phyloP scores from a whole-genome alignment of 106 monocot genomes.

The Dendrobium officinale region DNA sequence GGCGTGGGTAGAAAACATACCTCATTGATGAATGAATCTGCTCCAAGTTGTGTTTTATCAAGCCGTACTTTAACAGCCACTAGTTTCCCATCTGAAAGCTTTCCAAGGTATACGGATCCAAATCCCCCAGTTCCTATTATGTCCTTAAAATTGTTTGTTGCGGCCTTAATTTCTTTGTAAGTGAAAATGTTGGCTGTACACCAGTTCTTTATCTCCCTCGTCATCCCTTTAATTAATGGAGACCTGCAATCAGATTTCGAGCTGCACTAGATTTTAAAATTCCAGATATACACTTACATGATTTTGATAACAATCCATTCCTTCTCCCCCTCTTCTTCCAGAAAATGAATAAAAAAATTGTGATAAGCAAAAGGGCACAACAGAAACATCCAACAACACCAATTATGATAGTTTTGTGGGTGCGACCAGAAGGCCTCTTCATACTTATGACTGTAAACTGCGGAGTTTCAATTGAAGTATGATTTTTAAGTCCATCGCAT shows the following conservation, averaged over 20 bases:
- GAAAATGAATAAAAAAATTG: conserved; percentile 13
- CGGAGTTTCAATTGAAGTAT: conserved; percentile 35
- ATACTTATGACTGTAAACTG: conserved; percentile 23
- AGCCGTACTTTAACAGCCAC: conserved; percentile 40
- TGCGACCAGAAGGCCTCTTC: conserved; percentile 6
- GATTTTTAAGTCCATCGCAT: conserved; percentile 17
- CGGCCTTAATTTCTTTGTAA: conserved; percentile 37
- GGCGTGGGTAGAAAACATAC: conserved; percentile 8
- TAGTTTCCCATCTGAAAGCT: conserved; percentile 30
- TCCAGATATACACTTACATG: conserved; percentile 13
- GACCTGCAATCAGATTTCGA: neutral
- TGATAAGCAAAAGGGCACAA: conserved; percentile 17
- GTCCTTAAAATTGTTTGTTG: conserved; percentile 42
- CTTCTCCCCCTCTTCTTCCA: conserved; percentile 12
- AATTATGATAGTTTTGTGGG: conserved; percentile 19
- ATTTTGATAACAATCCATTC: conserved; percentile 5
- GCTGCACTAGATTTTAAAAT: neutral
- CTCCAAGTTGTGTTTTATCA: conserved; percentile 41
- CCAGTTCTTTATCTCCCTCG: conserved; percentile 25
- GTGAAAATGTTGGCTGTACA: conserved; percentile 21
- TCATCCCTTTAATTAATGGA: conserved; percentile 8
- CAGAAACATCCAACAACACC: conserved; percentile 20
- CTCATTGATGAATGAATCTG: conserved; percentile 54
- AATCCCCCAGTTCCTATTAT: conserved; percentile 33
- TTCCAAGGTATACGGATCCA: conserved; percentile 35